phyloP scores from a whole-genome alignment of 495 filamentous ascomycete species.

The Lepraria neglecta region DNA sequence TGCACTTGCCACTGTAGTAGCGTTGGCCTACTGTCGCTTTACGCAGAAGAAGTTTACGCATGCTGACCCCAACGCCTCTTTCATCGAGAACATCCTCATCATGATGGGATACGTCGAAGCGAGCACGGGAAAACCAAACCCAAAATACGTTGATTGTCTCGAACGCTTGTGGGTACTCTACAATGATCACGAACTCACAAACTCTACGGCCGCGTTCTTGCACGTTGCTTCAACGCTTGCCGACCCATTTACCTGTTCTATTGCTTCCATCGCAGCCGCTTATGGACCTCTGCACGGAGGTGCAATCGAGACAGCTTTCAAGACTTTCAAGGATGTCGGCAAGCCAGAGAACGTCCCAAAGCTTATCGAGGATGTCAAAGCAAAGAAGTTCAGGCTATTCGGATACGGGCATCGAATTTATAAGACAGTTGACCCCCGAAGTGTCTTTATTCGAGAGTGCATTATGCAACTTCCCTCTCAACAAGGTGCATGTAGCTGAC shows the following conservation, averaged over 20 bases:
- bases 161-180: constrained; percentile 42
- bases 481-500: background rate
- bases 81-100: constrained; percentile 40
- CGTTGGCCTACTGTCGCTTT: constrained; percentile 37
- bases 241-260: constrained; percentile 41
- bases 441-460: constrained; percentile 34
- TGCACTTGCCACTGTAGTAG: constrained; percentile 35
- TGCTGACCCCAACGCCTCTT: constrained; percentile 34
- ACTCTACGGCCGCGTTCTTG: constrained; percentile 47
- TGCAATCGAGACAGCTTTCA: constrained; percentile 48
- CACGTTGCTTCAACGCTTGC: constrained; percentile 45
- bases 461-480: background rate
- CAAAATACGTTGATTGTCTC: constrained; percentile 32
- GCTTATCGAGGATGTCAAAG: constrained; percentile 43
- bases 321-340: constrained; percentile 39
- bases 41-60: constrained; percentile 36
- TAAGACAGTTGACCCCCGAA: constrained; percentile 44
- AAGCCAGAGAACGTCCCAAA: constrained; percentile 38
- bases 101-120: constrained; percentile 38
- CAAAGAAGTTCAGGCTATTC: constrained; percentile 43
- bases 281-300: constrained; percentile 50
- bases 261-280: constrained; percentile 36
- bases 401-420: constrained; percentile 54
- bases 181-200: constrained; percentile 50
- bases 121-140: background rate